Conservation (phyloP, 192 early-diverging fungal species). For the Coemansia sp. region DNA sequence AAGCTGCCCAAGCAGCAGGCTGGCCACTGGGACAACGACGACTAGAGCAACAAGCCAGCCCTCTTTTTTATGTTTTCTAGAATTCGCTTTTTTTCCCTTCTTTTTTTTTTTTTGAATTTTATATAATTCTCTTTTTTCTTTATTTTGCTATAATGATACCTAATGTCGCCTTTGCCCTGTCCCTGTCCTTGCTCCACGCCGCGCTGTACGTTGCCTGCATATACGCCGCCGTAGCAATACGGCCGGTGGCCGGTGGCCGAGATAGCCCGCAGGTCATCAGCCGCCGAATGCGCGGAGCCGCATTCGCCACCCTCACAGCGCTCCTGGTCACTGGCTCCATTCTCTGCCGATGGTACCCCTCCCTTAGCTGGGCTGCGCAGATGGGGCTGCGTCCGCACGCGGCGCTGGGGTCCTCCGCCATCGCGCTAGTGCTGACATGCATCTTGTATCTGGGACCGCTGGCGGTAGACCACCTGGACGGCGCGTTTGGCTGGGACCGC, state of each 20-base stretch:
- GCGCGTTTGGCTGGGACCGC: slow-evolving; percentile 14
- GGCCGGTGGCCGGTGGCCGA: slow-evolving; percentile 18
- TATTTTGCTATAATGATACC: slow-evolving; percentile 6
- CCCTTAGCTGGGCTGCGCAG: background rate
- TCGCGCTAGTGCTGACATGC: slow-evolving; percentile 18
- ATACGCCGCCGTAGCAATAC: slow-evolving; percentile 26
- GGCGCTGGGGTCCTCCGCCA: slow-evolving; percentile 16
- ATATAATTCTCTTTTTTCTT: background rate
- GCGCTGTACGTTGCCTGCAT: slow-evolving; percentile 33
- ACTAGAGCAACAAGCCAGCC: slow-evolving; percentile 26
- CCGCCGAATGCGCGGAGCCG: slow-evolving; percentile 32
- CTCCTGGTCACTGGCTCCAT: slow-evolving; percentile 10
- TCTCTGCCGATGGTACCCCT: slow-evolving; percentile 2
- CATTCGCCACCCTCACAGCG: slow-evolving; percentile 10
- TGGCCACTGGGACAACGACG: slow-evolving; percentile 82
- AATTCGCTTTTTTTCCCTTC: background rate
- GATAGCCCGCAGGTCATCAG: slow-evolving; percentile 41
- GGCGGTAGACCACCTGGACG: slow-evolving; percentile 30
- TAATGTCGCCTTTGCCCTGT: slow-evolving; percentile 14
- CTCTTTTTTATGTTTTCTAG: too few species aligned
- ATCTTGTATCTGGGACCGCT: slow-evolving; percentile 42
- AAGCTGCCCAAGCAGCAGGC: slow-evolving; percentile 79
- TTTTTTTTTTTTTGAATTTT: background rate
- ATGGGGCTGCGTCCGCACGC: slow-evolving; percentile 18
- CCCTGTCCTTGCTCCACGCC: slow-evolving; percentile 21